Evolutionary conservation across 805 yeast genomes (phyloP), one percentile per base, ranked within the genome.

Genomic region (Jamesozyma hellenica): DNA sequence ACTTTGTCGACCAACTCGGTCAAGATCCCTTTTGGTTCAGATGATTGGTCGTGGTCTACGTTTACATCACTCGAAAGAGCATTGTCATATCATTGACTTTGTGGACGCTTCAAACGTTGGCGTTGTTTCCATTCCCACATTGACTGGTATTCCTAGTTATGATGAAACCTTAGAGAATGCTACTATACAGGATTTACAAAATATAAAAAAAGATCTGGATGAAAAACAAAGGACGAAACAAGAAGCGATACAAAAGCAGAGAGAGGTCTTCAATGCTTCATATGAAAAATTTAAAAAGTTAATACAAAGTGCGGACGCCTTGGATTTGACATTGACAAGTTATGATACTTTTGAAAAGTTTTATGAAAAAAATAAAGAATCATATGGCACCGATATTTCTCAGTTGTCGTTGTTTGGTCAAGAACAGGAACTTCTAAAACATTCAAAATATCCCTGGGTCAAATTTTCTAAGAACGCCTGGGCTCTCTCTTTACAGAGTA

Each of bases 1-100:
- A 23, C 58, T 88, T 26, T 82, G 84, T 3, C 64, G 96, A 27
- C 95, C 96, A 1, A 83, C 96, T 0, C 70, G 70, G 42, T 87
- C 96, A 1, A 63, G 76, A 26, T 75, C 82, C 0, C 61, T 88
- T 32, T 60, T 85, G 28, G 69, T 77, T 14, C 97, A 88, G 55
- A 88, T 88, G 95, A 71, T 88, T 15, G 97, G 97, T 0, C 67
- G 97, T 41, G 97, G 96, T 0, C 61, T 88, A 31, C 63, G 97
- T 28, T 48, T 74, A 12, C 77, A 76, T 50, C 63, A 68, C 2
- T 74, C 70, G 0, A 88, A 88, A 52, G 58, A 67, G 2, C 64
- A 67, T 43, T 86, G 96, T 51, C 81, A 79, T 50, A 69, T 88
- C 5, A 69, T 85, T 1, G 95, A 87, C 55, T 75, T 86, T 58